Percentiles rank a stretch among this genome's conserved stretches.
phyloP scores from a whole-genome alignment of 805 yeast genomes.

The Kodamaea hsintzibuensis region DNA sequence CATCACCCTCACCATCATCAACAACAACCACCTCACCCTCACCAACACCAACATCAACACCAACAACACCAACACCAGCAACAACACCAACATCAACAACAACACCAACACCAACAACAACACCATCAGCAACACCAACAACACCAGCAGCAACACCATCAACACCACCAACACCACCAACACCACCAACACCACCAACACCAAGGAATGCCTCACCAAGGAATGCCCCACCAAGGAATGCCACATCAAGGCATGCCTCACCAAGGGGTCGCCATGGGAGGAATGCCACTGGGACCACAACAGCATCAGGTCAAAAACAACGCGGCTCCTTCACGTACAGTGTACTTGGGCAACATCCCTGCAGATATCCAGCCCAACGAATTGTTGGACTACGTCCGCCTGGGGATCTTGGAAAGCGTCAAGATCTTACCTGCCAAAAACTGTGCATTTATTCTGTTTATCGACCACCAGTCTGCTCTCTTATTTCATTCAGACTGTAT shows the following conservation, averaged over 20 bases:
- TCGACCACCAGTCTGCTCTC: conserved; percentile 85
- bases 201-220: conserved; percentile 2
- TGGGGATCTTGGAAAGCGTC: conserved; percentile 84
- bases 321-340: conserved; percentile 76
- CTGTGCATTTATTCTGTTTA: conserved; percentile 88
- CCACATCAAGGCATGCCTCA: neutral
- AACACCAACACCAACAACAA: conserved; percentile 13
- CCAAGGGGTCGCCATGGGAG: neutral
- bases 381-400: conserved; percentile 83
- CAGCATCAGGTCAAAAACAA: conserved; percentile 10
- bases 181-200: neutral
- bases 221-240: conserved; percentile 1
- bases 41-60: neutral
- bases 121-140: neutral
- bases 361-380: conserved; percentile 77
- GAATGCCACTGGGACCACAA: neutral
- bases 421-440: conserved; percentile 77
- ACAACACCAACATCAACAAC: conserved; percentile 11
- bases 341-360: conserved; percentile 87
- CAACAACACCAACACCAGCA: conserved; percentile 11
- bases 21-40: neutral
- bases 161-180: conserved; percentile 10
- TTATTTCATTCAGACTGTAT: conserved; percentile 93
- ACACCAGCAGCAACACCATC: neutral
- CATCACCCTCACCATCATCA: conserved; percentile 17